phyloP scores from a whole-genome alignment of 345 rosid genomes.

The Eucalyptus urophylla region DNA sequence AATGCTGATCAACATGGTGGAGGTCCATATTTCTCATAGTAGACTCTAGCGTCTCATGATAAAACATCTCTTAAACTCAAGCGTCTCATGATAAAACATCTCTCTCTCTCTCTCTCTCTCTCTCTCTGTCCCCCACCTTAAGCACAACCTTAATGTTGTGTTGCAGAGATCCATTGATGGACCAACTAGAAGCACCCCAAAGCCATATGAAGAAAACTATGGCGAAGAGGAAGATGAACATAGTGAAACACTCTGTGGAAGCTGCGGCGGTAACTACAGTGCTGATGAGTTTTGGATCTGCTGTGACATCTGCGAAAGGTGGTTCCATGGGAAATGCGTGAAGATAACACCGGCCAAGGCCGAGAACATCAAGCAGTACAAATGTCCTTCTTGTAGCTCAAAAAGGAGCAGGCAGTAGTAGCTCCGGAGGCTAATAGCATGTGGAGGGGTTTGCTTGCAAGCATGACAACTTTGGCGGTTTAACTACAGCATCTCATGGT shows the following conservation, averaged over 20 bases:
- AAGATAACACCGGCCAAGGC: constrained; percentile 87
- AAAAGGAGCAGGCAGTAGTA: constrained; percentile 50
- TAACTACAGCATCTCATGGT: background rate
- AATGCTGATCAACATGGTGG: background rate
- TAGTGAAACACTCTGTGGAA: constrained; percentile 68
- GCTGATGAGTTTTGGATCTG: constrained; percentile 85
- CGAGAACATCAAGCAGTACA: constrained; percentile 74
- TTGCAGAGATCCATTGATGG: constrained; percentile 64
- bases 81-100: background rate
- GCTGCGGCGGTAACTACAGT: constrained; percentile 77
- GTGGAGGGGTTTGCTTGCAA: background rate
- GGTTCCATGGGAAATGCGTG: constrained; percentile 92
- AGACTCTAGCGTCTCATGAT: background rate
- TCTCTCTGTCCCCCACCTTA: background rate
- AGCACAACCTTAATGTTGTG: background rate
- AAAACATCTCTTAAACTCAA: background rate
- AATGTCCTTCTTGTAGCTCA: constrained; percentile 72
- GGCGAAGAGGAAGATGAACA: constrained; percentile 86
- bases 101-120: background rate
- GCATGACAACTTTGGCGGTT: background rate
- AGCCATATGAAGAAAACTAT: constrained; percentile 39
- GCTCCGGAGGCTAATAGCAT: background rate
- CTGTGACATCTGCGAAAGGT: constrained; percentile 74
- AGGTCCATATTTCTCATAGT: background rate
- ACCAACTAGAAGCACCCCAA: constrained; percentile 39